Conservation (phyloP, 2,329 filamentous ascomycete genomes). For the Gaeumannomyces sp. region DNA sequence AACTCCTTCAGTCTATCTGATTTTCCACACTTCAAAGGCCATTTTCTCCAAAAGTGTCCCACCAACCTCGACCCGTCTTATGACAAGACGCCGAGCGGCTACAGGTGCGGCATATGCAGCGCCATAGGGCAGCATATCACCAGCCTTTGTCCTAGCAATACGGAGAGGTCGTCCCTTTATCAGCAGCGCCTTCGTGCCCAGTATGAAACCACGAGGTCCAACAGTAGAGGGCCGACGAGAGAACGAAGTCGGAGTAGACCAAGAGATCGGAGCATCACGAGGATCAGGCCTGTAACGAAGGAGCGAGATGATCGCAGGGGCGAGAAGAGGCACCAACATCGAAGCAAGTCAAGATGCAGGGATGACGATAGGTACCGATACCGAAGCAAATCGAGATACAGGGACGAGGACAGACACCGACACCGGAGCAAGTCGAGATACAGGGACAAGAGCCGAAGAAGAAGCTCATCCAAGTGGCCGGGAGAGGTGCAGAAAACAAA, state of each 20-base stretch:
- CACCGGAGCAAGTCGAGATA: background rate
- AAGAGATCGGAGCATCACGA: background rate
- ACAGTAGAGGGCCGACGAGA: background rate
- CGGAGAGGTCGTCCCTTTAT: slow-evolving; percentile 24
- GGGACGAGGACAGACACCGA: too few species aligned
- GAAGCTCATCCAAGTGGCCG: background rate
- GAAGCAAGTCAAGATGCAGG: background rate
- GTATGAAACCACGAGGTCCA: too few species aligned
- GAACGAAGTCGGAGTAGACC: background rate
- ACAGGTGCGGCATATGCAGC: slow-evolving; percentile 30
- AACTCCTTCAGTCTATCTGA: background rate
- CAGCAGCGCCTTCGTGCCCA: slow-evolving; percentile 22
- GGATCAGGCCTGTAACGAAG: background rate
- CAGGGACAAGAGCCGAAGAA: background rate
- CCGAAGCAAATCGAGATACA: background rate
- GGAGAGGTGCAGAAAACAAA: too few species aligned
- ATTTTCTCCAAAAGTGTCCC: slow-evolving; percentile 32
- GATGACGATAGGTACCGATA: background rate
- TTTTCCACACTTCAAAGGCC: slow-evolving; percentile 23
- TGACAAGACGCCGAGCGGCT: slow-evolving; percentile 26
- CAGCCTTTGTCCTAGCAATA: slow-evolving; percentile 31
- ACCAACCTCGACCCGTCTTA: slow-evolving; percentile 34
- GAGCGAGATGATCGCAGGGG: background rate
- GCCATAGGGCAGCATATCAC: slow-evolving; percentile 27
- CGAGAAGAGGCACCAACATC: background rate